Evolutionary conservation across 495 filamentous ascomycete genomes (phyloP), one percentile per base, ranked within the genome.

Genomic region (Tuber melanosporum): DNA sequence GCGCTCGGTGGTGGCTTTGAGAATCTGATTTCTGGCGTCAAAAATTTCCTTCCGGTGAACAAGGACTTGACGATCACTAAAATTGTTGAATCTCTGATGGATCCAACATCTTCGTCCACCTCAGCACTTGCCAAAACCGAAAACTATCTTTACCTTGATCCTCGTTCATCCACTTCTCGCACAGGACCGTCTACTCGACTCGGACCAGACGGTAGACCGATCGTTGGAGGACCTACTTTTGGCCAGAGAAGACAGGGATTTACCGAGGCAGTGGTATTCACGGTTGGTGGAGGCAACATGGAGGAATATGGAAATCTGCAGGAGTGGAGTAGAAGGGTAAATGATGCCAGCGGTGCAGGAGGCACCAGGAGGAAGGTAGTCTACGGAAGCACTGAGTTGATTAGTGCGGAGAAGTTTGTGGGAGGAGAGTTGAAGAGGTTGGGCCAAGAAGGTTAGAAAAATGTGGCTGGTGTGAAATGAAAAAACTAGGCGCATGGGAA

Each of bases 251-350:
- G 95, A 75, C 96, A 98, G 80, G 94, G 94, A 5, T 99, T 97
- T 83, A 93, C 91, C 45, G 96, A 99, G 82, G 95, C 95, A 12
- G 91, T 98, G 75, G 96, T 98, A 43, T 98, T 99, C 82, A 96
- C 94, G 22, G 95, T 99, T 32, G 95, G 95, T 17, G 95, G 95
- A 73, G 95, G 96, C 41, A 97, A 94, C 81, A 98, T 98, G 94
- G 96, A 98, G 80, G 96, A 99, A 84, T 99, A 99, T 84, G 94
- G 94, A 20, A 99, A 99, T 83, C 84, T 99, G 83, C 93, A 97
- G 83, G 95, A 98, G 82, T 99, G 96, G 96, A 93, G 94, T 12
- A 89, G 89, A 83, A 88, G 94, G 74, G 76, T 77, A 43, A 82
- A 82, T 62, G 92, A 91, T 47, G 86, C 85, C 19, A 84, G 87